Conservation (phyloP, 164 flowering plant species). For the Tinospora cordifolia region DNA sequence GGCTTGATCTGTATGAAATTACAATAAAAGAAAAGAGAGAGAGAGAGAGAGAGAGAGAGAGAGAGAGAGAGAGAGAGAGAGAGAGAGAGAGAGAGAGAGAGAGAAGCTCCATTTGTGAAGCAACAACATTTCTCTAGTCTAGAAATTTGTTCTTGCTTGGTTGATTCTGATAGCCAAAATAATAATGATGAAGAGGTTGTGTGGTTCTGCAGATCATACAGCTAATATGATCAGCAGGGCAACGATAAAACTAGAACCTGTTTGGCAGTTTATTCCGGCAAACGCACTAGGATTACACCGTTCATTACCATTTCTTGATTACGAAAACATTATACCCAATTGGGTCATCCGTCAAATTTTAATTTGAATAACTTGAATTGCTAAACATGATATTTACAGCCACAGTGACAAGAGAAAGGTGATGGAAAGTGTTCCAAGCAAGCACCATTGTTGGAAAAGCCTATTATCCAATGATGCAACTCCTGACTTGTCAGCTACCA, state of each 20-base stretch:
- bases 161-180: too few relatives aligned
- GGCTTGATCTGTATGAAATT: too few relatives aligned
- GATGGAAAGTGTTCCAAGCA: slow-evolving; percentile 16
- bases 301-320: neutral
- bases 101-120: too few relatives aligned
- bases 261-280: neutral
- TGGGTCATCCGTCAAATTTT: neutral
- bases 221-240: neutral
- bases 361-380: neutral
- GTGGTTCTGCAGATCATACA: too few relatives aligned
- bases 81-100: too few relatives aligned
- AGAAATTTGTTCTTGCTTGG: too few relatives aligned
- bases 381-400: neutral
- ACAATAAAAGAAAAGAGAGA: too few relatives aligned
- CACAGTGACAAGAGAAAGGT: slow-evolving; percentile 17
- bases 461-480: slow-evolving; percentile 7
- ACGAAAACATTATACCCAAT: neutral
- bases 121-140: too few relatives aligned
- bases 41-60: too few relatives aligned
- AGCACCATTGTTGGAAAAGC: slow-evolving; percentile 16
- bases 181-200: too few relatives aligned
- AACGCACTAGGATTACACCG: neutral
- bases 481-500: neutral
- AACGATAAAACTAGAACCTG: too few relatives aligned
- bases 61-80: too few relatives aligned